Conservation (phyloP, 352 stramenopile species). For the Phytophthora cactorum region DNA sequence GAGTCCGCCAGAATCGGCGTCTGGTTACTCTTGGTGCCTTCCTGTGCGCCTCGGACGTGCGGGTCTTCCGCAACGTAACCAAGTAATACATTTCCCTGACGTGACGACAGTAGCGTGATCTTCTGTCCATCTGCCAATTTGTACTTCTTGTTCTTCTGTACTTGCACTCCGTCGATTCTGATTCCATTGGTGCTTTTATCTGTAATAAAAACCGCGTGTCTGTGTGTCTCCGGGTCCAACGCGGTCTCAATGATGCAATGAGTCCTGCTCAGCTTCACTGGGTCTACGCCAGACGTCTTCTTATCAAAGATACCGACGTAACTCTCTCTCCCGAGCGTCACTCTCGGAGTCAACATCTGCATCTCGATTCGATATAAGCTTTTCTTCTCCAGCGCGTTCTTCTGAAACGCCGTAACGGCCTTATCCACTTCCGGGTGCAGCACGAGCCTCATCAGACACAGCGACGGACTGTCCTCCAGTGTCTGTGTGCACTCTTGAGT, state of each 20-base stretch:
- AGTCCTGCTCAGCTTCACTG: slow-evolving; percentile 64
- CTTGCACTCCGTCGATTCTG: slow-evolving; percentile 60
- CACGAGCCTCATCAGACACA: slow-evolving; percentile 66
- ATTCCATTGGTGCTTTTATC: slow-evolving; percentile 81
- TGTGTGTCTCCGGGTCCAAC: slow-evolving; percentile 47
- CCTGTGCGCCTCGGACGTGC: slow-evolving; percentile 54
- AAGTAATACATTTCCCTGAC: slow-evolving; percentile 61
- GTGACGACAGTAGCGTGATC: slow-evolving; percentile 77
- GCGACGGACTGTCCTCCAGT: slow-evolving; percentile 61
- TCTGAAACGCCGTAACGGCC: slow-evolving; percentile 62
- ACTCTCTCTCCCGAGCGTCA: slow-evolving; percentile 63
- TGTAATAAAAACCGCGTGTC: slow-evolving; percentile 62
- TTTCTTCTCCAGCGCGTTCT: slow-evolving; percentile 54
- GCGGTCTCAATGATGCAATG: slow-evolving; percentile 70
- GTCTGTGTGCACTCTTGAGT: slow-evolving; percentile 80
- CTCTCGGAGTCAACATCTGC: slow-evolving; percentile 47
- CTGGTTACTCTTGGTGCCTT: slow-evolving; percentile 23
- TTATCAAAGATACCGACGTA: slow-evolving; percentile 65
- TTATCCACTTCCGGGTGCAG: slow-evolving; percentile 73
- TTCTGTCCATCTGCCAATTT: slow-evolving; percentile 65
- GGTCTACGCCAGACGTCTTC: slow-evolving; percentile 60
- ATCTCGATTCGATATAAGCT: slow-evolving; percentile 69
- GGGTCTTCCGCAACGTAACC: slow-evolving; percentile 82
- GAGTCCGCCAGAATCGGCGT: slow-evolving; percentile 29
- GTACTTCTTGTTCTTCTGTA: slow-evolving; percentile 59